Evolutionary conservation across 495 filamentous ascomycete species (phyloP), one percentile per base, ranked within the genome.

Genomic region (Penicillium paradoxum): DNA sequence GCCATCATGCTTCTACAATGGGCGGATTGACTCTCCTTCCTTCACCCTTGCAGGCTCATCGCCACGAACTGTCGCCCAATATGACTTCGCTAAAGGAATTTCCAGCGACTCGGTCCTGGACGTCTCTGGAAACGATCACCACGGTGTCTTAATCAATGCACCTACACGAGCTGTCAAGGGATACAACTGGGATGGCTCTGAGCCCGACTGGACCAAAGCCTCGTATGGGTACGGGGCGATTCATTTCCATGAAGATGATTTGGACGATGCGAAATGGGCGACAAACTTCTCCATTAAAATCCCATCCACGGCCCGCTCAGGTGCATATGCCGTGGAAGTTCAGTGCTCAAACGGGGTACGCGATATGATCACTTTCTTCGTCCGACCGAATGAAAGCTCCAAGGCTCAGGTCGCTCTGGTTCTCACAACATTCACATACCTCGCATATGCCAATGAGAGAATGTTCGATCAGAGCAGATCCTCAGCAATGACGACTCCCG

Each of bases 361-460:
- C 25, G 43, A 46, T 15, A 29, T 46, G 43, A 46, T 46, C 24
- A 46, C 43, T 5, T 46, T 51, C 51, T 64, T 53, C 47, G 56
- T 57, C 32, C 24, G 49, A 21, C 46, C 56, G 15, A 56, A 60
- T 17, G 25, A 25, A 1, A 29, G 8, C 1, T 46, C 43, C 5
- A 46, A 11, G 8, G 43, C 43, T 4, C 13, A 52, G n/a, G 58
- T 61, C 24, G 58, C 54, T 22, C 38, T 63, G 11, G 52, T 63
- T 14, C 33, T 59, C 24, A 46, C 61, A 2, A 66, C 63, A 0
- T 60, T 67, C 45, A 67, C 58, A 15, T 67, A 64, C 15, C 45
- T 53, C 30, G 64, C 62, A 2, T 67, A 67, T 47, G 64, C 64
- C 8, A 67, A 67, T 37, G 64, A 67, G 18, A 59, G 53, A 13